Conservation (phyloP, 2,329 filamentous ascomycete species). For the Aureobasidium musti region DNA sequence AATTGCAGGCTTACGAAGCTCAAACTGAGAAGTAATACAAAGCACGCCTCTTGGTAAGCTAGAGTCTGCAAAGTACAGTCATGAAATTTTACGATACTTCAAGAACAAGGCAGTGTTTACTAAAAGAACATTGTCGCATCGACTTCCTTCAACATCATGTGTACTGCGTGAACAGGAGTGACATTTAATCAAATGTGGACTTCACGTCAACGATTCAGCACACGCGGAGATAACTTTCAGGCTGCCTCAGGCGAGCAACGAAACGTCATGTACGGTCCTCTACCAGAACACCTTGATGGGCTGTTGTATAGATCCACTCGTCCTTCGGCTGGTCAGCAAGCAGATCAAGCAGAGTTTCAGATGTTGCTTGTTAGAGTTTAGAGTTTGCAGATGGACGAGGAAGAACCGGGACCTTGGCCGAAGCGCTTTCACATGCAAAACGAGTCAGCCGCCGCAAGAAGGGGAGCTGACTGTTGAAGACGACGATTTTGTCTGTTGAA, state of each 20-base stretch:
- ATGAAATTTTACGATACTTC: no score
- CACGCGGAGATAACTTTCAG: no score
- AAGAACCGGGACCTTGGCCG: neutral
- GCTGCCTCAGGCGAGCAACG: neutral
- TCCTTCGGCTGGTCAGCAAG: neutral
- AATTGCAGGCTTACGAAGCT: neutral
- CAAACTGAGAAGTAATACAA: neutral
- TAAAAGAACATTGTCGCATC: no score
- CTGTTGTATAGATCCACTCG: constrained; percentile 16
- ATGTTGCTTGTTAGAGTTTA: neutral
- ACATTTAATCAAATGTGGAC: no score
- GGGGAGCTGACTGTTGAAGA: neutral
- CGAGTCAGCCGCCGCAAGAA: neutral
- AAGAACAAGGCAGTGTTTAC: no score
- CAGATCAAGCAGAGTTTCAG: constrained; percentile 13
- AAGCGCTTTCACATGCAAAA: constrained; percentile 16
- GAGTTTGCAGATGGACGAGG: neutral
- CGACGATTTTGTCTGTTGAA: neutral
- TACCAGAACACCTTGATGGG: constrained; percentile 18
- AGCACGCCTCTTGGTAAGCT: no score
- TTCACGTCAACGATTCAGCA: no score
- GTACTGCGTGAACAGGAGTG: no score
- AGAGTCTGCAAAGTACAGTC: no score
- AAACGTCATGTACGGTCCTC: neutral
- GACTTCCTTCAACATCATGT: no score